Percentiles rank a stretch among this genome's conserved stretches.
Conservation (phyloP, 768 basidiomycete species). For the Suillus decipiens region DNA sequence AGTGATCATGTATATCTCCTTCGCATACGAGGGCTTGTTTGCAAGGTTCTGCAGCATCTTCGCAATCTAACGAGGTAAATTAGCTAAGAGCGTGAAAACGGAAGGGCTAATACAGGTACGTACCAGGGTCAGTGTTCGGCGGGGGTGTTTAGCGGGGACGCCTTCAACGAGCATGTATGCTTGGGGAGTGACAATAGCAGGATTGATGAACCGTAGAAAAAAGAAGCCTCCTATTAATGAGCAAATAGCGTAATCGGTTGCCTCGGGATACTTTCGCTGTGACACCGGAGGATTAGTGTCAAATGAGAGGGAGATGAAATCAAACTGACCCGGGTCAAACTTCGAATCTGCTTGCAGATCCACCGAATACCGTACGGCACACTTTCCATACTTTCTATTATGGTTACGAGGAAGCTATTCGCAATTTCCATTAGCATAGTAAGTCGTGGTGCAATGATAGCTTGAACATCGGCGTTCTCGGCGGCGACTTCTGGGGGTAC, state of each 20-base stretch:
- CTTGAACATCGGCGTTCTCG: slow-evolving; percentile 93
- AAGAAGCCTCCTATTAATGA: slow-evolving; percentile 99
- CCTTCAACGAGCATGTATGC: slow-evolving; percentile 99
- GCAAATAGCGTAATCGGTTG: slow-evolving; percentile 97
- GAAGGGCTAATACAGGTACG: slow-evolving; percentile 17
- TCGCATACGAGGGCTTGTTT: slow-evolving; percentile 97
- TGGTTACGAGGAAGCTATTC: slow-evolving; percentile 94
- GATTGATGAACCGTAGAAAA: slow-evolving; percentile 99
- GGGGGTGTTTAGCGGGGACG: slow-evolving; percentile 95
- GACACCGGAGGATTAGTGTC: slow-evolving; percentile 12
- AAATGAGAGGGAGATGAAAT: slow-evolving; percentile 13
- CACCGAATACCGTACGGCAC: slow-evolving; percentile 99
- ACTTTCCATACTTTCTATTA: slow-evolving; percentile 97
- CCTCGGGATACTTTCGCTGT: slow-evolving; percentile 98
- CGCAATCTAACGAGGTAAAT: slow-evolving; percentile 67
- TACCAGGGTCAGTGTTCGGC: slow-evolving; percentile 91
- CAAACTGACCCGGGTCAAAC: slow-evolving; percentile 81
- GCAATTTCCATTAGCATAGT: slow-evolving; percentile 99
- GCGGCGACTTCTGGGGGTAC: slow-evolving; percentile 95
- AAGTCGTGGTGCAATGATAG: slow-evolving; percentile 94
- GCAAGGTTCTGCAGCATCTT: slow-evolving; percentile 99
- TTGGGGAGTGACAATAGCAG: slow-evolving; percentile 98
- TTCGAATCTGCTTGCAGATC: slow-evolving; percentile 99
- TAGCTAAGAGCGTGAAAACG: not conserved
- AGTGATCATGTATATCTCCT: slow-evolving; percentile 98